These are phyloP conservation scores for Metarhizium humberi DNA, from an alignment of 2,329 filamentous ascomycete species.

Conservation along the genomic window DNA sequence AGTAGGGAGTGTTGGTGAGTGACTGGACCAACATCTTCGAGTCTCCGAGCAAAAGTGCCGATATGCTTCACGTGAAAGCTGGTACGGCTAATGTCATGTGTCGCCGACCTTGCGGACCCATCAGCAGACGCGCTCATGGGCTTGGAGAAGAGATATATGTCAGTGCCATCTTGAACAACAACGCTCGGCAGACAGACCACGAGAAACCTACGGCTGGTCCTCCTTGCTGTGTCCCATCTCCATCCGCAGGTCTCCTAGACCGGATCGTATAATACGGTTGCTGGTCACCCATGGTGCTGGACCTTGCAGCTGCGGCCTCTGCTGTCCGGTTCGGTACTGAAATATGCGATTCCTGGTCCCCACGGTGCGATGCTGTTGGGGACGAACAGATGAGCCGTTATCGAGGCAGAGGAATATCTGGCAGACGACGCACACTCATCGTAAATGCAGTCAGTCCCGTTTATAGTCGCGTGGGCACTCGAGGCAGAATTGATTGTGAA, in stretches of 20 bases:
- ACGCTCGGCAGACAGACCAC: neutral
- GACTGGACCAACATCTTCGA: constrained; percentile 39
- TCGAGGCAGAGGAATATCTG: neutral
- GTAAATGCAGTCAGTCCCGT: constrained; percentile 1
- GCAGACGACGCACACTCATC: neutral
- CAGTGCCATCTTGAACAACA: neutral
- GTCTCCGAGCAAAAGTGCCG: constrained; percentile 41
- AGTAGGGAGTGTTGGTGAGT: neutral
- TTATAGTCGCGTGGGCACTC: neutral
- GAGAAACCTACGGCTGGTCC: constrained; percentile 37
- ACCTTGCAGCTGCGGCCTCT: neutral
- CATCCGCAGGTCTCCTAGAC: constrained; percentile 36
- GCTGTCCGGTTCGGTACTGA: neutral
- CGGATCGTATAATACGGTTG: constrained; percentile 45
- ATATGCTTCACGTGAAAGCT: constrained; percentile 50
- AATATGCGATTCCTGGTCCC: neutral
- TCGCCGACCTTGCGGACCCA: constrained; percentile 28
- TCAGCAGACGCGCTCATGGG: constrained; percentile 11
- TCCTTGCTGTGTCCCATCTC: constrained; percentile 35
- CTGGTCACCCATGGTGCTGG: constrained; percentile 28
- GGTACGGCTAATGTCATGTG: constrained; percentile 48
- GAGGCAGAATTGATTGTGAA: neutral
- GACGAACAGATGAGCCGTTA: constrained; percentile 1
- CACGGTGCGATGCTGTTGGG: neutral
- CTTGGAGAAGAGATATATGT: neutral